Conservation (phyloP, 2,329 filamentous ascomycete species). For the Sporothrix dimorphospora region DNA sequence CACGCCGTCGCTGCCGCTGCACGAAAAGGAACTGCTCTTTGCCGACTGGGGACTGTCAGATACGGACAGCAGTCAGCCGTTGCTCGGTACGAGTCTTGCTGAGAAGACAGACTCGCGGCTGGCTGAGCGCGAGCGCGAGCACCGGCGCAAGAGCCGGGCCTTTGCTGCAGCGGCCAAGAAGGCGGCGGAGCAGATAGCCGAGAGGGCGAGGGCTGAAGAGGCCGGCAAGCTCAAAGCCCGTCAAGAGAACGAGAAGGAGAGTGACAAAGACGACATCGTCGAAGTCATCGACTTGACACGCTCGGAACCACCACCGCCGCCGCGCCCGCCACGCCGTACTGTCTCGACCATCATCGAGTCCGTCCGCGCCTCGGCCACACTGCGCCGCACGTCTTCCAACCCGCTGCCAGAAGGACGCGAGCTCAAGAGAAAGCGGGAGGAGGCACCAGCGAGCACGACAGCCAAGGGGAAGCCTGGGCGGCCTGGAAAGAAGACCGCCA, state of each 20-base stretch:
- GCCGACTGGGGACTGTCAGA: slow-evolving; percentile 24
- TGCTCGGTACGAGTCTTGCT: not conserved
- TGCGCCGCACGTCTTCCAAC: slow-evolving; percentile 26
- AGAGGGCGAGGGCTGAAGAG: not conserved
- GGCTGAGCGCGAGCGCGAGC: slow-evolving; percentile 38
- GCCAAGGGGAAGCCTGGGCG: not conserved
- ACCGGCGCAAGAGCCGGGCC: slow-evolving; percentile 40
- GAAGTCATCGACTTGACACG: slow-evolving; percentile 18
- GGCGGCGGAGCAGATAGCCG: not conserved
- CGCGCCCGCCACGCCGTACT: slow-evolving; percentile 39
- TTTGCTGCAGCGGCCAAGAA: slow-evolving; percentile 34
- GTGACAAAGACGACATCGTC: not conserved
- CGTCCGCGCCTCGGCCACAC: not conserved
- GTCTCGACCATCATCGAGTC: slow-evolving; percentile 5
- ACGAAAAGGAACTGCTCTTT: slow-evolving; percentile 29
- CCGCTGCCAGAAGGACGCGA: slow-evolving; percentile 10
- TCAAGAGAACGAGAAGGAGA: not conserved
- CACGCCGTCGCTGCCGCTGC: slow-evolving; percentile 1
- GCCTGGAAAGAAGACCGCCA: not conserved
- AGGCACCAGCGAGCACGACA: not conserved
- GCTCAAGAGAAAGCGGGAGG: not conserved
- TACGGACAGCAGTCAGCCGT: not conserved
- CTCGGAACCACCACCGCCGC: not conserved
- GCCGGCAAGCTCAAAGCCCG: not conserved
- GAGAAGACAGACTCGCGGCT: not conserved